Evolutionary conservation across 345 rosid genomes (phyloP).

Genomic region (Clarkia xantiana): DNA sequence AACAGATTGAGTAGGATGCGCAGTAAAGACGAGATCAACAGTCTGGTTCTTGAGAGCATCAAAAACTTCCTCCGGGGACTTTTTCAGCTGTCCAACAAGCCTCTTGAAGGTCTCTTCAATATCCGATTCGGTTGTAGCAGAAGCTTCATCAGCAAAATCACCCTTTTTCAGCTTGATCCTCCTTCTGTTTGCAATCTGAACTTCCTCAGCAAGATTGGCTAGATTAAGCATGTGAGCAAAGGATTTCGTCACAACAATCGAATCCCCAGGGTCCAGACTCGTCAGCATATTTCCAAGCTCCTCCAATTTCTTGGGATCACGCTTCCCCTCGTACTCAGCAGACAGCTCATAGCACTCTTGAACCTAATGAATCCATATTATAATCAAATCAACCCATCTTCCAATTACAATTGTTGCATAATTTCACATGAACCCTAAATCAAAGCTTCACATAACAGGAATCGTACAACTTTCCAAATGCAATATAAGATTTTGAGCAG

Average conservation of each 20-base stretch:
- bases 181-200: conserved; percentile 80
- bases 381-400: background rate
- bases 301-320: conserved; percentile 52
- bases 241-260: conserved; percentile 74
- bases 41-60: conserved; percentile 96
- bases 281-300: conserved; percentile 81
- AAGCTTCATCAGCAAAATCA: conserved; percentile 67
- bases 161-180: conserved; percentile 82
- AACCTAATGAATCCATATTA: conserved; percentile 27
- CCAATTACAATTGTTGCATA: too few relatives aligned
- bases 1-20: conserved; percentile 97
- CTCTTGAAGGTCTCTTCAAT: conserved; percentile 88
- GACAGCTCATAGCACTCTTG: conserved; percentile 96
- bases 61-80: conserved; percentile 80
- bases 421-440: too few relatives aligned
- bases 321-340: conserved; percentile 85
- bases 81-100: conserved; percentile 58
- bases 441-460: too few relatives aligned
- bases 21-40: conserved; percentile 87
- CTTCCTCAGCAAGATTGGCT: conserved; percentile 95
- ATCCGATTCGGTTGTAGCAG: conserved; percentile 81
- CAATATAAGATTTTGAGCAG: too few relatives aligned
- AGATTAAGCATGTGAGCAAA: conserved; percentile 93
- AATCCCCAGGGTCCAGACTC: conserved; percentile 85
- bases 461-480: too few relatives aligned